These are phyloP conservation scores for Sporothrix inflata DNA, from an alignment of 2,329 filamentous ascomycete genomes.

Conservation along the genomic window DNA sequence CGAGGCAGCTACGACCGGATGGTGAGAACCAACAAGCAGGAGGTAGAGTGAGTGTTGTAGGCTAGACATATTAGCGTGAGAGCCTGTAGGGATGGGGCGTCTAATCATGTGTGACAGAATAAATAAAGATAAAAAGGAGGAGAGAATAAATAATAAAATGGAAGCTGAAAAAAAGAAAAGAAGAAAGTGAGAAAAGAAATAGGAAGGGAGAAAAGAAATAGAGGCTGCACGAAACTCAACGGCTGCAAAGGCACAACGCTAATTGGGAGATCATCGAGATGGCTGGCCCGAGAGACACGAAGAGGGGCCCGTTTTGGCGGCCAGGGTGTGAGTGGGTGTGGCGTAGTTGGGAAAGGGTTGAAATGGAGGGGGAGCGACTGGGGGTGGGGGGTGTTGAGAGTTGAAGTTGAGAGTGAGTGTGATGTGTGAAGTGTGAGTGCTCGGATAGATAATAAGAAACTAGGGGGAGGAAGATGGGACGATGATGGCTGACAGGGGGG, in stretches of 20 bases:
- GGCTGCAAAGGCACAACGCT: slow-evolving; percentile 11
- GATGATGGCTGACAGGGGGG: slow-evolving; percentile 12
- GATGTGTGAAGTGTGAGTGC: slow-evolving; percentile 11
- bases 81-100: slow-evolving; percentile 4
- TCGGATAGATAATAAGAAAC: slow-evolving; percentile 12
- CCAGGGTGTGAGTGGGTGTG: slow-evolving; percentile 18
- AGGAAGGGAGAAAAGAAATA: background rate
- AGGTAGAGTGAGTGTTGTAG: background rate
- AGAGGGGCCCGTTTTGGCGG: slow-evolving; percentile 25
- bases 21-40: slow-evolving; percentile 10
- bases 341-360: slow-evolving; percentile 17
- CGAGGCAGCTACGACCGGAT: slow-evolving; percentile 9
- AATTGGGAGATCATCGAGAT: slow-evolving; percentile 25
- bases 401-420: background rate
- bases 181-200: background rate
- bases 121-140: background rate
- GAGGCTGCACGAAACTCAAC: slow-evolving; percentile 21
- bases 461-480: slow-evolving; percentile 15
- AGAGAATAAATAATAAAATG: background rate
- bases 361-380: background rate
- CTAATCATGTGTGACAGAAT: slow-evolving; percentile 1
- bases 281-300: slow-evolving; percentile 11
- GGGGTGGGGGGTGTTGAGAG: background rate
- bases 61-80: background rate
- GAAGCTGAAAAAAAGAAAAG: background rate